A percentile compares a stretch with the other conserved stretches of the same genome.
Evolutionary conservation across 768 basidiomycete species (phyloP).

Genomic region (Tricholoma terreum): DNA sequence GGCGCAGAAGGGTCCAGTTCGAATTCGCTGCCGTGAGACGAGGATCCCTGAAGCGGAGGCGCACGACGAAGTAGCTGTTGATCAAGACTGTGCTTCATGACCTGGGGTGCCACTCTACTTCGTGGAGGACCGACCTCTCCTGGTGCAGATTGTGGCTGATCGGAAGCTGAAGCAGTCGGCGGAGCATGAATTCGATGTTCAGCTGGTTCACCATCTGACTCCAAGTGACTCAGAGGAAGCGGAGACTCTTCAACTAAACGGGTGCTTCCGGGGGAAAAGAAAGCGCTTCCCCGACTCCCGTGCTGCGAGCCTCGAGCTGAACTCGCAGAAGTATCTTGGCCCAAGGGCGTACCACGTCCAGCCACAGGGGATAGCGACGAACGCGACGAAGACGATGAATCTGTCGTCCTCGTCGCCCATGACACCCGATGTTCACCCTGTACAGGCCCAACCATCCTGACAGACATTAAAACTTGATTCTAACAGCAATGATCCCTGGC

Average conservation of each 20-base stretch:
- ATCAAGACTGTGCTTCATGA: constrained; percentile 32
- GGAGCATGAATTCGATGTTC: constrained; percentile 1
- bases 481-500: not conserved
- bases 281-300: constrained; percentile 4
- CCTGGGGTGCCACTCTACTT: constrained; percentile 23
- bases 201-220: not conserved
- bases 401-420: constrained; percentile 51
- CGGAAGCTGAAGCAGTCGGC: constrained; percentile 1
- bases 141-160: constrained; percentile 45
- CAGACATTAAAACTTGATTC: constrained; percentile 4
- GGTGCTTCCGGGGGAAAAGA: constrained; percentile 36
- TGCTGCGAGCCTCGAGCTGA: constrained; percentile 1
- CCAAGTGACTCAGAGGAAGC: constrained; percentile 15
- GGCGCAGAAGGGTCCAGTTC: constrained; percentile 41
- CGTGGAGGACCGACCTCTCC: constrained; percentile 44
- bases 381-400: constrained; percentile 29
- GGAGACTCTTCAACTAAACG: constrained; percentile 47
- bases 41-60: not conserved
- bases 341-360: constrained; percentile 10
- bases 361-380: constrained; percentile 23
- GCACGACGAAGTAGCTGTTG: constrained; percentile 3
- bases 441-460: constrained; percentile 72
- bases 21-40: constrained; percentile 20
- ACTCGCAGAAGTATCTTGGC: not conserved
- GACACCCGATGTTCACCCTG: constrained; percentile 47